These are phyloP conservation scores for Pistacia vera DNA, from an alignment of 345 rosid species.

Conservation along the genomic window DNA sequence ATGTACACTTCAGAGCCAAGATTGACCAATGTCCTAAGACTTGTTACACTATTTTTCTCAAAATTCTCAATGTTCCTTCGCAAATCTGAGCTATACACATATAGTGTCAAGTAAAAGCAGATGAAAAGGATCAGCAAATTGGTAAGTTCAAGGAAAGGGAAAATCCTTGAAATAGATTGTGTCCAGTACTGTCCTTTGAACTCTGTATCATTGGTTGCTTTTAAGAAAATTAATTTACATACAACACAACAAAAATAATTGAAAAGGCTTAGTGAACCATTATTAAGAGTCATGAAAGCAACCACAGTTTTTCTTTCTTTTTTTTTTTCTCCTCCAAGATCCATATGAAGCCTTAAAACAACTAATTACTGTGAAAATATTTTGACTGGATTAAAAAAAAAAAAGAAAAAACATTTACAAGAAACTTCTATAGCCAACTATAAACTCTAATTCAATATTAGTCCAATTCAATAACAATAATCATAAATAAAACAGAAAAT, in stretches of 20 bases:
- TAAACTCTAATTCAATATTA: not conserved
- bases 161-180: not conserved
- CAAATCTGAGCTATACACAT: constrained; percentile 72
- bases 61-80: constrained; percentile 68
- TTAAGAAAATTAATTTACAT: not conserved
- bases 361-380: not conserved
- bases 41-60: constrained; percentile 78
- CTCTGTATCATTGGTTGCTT: not conserved
- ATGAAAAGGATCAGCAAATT: constrained; percentile 8
- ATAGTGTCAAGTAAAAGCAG: constrained; percentile 33
- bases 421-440: not conserved
- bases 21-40: constrained; percentile 86
- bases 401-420: not conserved
- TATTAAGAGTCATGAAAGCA: not conserved
- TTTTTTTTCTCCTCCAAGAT: not conserved
- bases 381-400: not conserved
- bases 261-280: not conserved
- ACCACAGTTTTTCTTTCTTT: not conserved
- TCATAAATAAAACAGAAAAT: no score
- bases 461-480: not conserved
- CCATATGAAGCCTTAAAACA: not conserved
- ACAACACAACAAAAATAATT: not conserved
- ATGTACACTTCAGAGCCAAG: constrained; percentile 95
- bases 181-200: no score
- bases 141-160: constrained; percentile 1